Conservation (phyloP, 768 basidiomycete genomes). For the Pisolithus tinctorius region DNA sequence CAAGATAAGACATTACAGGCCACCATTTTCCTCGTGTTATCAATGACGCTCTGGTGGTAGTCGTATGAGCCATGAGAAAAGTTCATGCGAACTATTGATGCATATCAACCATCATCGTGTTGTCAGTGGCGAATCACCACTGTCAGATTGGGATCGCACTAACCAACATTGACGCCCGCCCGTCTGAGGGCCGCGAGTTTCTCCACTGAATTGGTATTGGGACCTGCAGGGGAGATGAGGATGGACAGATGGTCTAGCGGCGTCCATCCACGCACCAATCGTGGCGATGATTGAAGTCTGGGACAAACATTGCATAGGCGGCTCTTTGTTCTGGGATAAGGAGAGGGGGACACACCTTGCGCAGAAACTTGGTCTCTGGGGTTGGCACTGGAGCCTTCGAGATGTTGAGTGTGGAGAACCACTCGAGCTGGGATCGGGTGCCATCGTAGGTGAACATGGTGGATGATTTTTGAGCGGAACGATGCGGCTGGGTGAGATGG, state of each 20-base stretch:
- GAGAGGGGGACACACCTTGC: conserved; percentile 61
- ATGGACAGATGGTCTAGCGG: background rate
- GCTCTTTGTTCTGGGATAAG: background rate
- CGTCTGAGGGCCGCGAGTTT: conserved; percentile 77
- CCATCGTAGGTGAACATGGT: conserved; percentile 52
- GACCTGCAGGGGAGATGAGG: conserved; percentile 47
- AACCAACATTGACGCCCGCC: conserved; percentile 97
- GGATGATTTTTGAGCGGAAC: conserved; percentile 6
- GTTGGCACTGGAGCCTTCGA: conserved; percentile 63
- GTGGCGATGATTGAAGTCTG: conserved; percentile 98
- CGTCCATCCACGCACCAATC: conserved; percentile 57
- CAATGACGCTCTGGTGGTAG: conserved; percentile 98
- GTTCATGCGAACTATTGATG: conserved; percentile 90
- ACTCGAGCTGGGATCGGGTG: conserved; percentile 82
- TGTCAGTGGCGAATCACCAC: conserved; percentile 2
- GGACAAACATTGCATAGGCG: conserved; percentile 5
- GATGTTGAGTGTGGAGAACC: conserved; percentile 81
- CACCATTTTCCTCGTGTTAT: conserved; percentile 88
- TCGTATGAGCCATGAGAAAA: conserved; percentile 99
- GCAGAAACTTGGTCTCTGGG: conserved; percentile 75
- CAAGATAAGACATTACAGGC: conserved; percentile 42
- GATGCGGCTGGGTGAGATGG: conserved; percentile 1
- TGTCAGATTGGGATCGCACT: conserved; percentile 25
- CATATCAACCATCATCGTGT: background rate
- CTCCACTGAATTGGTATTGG: conserved; percentile 90